phyloP scores from a whole-genome alignment of 2,329 filamentous ascomycete species.

The Alternaria dauci region DNA sequence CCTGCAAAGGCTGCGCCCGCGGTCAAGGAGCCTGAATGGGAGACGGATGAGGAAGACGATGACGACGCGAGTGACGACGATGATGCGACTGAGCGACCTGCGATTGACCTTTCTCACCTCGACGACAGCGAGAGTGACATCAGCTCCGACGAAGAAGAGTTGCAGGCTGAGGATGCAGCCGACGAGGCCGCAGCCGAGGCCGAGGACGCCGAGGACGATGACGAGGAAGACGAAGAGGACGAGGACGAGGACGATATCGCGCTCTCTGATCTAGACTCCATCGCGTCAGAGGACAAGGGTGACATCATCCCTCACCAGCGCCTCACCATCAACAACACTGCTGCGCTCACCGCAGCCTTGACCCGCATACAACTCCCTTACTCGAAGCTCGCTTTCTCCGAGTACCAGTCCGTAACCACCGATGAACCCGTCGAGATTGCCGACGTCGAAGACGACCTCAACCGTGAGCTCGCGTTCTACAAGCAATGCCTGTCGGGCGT shows the following conservation, averaged over 20 bases:
- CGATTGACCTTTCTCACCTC: slow-evolving; percentile 42
- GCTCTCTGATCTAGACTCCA: slow-evolving; percentile 83
- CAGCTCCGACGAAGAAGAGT: slow-evolving; percentile 47
- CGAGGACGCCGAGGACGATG: slow-evolving; percentile 34
- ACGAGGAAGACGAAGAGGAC: slow-evolving; percentile 54
- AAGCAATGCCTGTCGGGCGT: slow-evolving; percentile 85
- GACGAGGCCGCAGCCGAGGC: slow-evolving; percentile 46
- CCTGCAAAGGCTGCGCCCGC: slow-evolving; percentile 28
- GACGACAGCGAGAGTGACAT: slow-evolving; percentile 54
- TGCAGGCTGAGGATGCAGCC: slow-evolving; percentile 35
- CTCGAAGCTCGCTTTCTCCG: slow-evolving; percentile 77
- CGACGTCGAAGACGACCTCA: slow-evolving; percentile 89
- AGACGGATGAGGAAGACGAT: slow-evolving; percentile 51
- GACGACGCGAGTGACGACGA: slow-evolving; percentile 49
- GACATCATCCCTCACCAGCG: slow-evolving; percentile 90
- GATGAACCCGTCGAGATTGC: slow-evolving; percentile 74
- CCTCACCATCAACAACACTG: slow-evolving; percentile 96
- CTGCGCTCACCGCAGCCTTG: slow-evolving; percentile 80
- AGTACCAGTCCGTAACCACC: slow-evolving; percentile 80
- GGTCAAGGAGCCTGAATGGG: slow-evolving; percentile 41
- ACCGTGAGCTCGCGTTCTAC: slow-evolving; percentile 92
- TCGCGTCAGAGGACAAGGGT: slow-evolving; percentile 80
- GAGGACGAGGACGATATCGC: slow-evolving; percentile 75
- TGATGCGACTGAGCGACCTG: slow-evolving; percentile 33
- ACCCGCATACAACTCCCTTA: slow-evolving; percentile 79